Evolutionary conservation across 1,284 basidiomycete species (phyloP).

Genomic region (Marasmius tenuissimus): DNA sequence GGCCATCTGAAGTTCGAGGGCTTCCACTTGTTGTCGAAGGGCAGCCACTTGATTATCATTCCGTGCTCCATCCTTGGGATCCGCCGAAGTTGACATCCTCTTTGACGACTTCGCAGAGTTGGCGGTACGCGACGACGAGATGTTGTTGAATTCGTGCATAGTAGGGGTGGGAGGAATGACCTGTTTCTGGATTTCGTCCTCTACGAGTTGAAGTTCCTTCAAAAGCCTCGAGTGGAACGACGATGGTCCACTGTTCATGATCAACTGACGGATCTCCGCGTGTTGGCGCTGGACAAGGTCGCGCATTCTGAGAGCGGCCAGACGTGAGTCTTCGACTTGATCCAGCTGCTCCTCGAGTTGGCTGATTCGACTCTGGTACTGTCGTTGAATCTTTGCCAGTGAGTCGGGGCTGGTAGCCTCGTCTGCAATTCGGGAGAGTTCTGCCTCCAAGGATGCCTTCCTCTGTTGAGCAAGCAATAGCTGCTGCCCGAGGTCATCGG

Average conservation of each 20-base stretch:
- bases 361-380: slow-evolving; percentile 66
- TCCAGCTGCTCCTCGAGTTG: slow-evolving; percentile 67
- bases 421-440: slow-evolving; percentile 67
- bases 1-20: slow-evolving; percentile 69
- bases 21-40: slow-evolving; percentile 66
- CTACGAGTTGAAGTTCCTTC: slow-evolving; percentile 65
- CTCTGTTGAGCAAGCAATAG: slow-evolving; percentile 54
- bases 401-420: slow-evolving; percentile 57
- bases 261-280: slow-evolving; percentile 65
- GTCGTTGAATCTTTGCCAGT: slow-evolving; percentile 58
- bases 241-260: slow-evolving; percentile 56
- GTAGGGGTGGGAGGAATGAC: slow-evolving; percentile 34
- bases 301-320: slow-evolving; percentile 55
- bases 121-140: slow-evolving; percentile 37
- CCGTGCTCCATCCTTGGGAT: slow-evolving; percentile 34
- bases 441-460: slow-evolving; percentile 67
- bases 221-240: slow-evolving; percentile 66
- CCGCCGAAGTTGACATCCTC: slow-evolving; percentile 34
- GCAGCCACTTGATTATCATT: slow-evolving; percentile 48
- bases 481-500: slow-evolving; percentile 54
- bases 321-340: slow-evolving; percentile 51
- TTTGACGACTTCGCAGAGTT: slow-evolving; percentile 42
- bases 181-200: slow-evolving; percentile 63
- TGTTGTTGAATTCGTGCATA: slow-evolving; percentile 26
- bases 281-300: slow-evolving; percentile 69